phyloP scores from a whole-genome alignment of 306 rosid species.

The Macrotyloma uniflorum region DNA sequence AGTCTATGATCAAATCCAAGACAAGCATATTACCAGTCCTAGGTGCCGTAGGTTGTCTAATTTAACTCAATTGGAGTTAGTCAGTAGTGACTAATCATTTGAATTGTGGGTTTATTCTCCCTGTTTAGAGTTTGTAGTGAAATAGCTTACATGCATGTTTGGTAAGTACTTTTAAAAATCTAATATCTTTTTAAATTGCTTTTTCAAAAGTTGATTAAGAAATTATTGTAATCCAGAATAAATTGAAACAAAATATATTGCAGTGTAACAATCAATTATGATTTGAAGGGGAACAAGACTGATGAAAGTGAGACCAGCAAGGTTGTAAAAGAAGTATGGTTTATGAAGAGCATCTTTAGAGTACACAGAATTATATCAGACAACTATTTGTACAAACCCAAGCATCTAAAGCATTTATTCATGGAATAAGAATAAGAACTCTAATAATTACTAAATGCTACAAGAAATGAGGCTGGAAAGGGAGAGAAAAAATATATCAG shows the following conservation, averaged over 20 bases:
- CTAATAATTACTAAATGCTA: background rate
- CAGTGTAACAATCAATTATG: background rate
- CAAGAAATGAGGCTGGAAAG: background rate
- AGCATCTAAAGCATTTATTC: conserved; percentile 27
- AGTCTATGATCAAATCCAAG: background rate
- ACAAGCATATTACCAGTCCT: conserved; percentile 7
- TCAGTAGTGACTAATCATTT: conserved; percentile 4
- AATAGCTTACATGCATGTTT: background rate
- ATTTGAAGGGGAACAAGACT: background rate
- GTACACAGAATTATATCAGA: conserved; percentile 18
- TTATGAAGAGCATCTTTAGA: conserved; percentile 26
- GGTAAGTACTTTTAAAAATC: background rate
- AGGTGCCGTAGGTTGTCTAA: conserved; percentile 26
- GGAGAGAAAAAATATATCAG: conserved; percentile 31
- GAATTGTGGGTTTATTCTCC: background rate
- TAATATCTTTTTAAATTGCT: background rate
- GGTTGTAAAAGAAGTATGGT: conserved; percentile 9
- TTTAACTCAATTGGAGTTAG: background rate
- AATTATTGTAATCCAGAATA: background rate
- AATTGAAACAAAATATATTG: background rate
- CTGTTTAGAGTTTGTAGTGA: background rate
- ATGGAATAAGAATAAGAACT: conserved; percentile 2
- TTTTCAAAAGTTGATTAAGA: background rate
- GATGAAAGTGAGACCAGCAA: background rate
- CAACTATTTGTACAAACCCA: conserved; percentile 32